Base-by-base conservation (phyloP, 306 rosid genomes). In the Fragaria iinumae region DNA sequence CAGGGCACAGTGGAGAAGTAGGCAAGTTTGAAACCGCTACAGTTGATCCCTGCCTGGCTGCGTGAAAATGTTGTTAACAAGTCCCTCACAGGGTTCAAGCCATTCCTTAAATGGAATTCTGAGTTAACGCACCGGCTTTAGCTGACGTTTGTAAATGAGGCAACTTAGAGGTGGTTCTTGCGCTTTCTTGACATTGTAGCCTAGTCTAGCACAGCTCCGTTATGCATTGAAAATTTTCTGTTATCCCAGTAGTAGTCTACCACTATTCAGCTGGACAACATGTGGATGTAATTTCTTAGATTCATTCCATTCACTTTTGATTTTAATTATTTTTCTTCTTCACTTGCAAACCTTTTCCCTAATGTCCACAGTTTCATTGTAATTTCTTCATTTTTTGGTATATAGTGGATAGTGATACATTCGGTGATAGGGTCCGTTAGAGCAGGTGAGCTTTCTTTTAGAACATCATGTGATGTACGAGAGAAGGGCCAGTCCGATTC, bases 101-200 rank as follows among this genome's bases (percentile, higher is more conserved):
- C 14, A 65, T 73, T 79, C 67, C 76, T 62, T 72, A 65, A 39
- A 84, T 79, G 82, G 75, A 79, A 56, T 82, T 76, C 80, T 14
- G 55, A 32, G 66, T 67, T 74, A 64, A 66, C 72, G 16, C 32
- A 21, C n/a, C 53, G 79, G 80, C 77, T 56, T 76, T 75, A 49
- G 81, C 80, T 77, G 80, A 80, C 52, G 79, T 83, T 67, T 79
- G 90, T 79, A 73, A 74, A 76, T 81, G 84, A 79, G 82, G 71
- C 67, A 32, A 72, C 60, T 48, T 50, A 25, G 75, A 66, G 72
- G 65, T 48, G 25, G 67, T 11, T 48, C 41, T 68, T 64, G 70
- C 55, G 23, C 71, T 56, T 23, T 50, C 55, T 77, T 49, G 71
- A 77, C 70, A 36, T 14, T 83, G 79, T 74, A 74, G 84, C 74